A percentile compares a stretch with the other conserved stretches of the same genome.
phyloP scores from a whole-genome alignment of 1,284 basidiomycete species.

The Leccinum fallax region DNA sequence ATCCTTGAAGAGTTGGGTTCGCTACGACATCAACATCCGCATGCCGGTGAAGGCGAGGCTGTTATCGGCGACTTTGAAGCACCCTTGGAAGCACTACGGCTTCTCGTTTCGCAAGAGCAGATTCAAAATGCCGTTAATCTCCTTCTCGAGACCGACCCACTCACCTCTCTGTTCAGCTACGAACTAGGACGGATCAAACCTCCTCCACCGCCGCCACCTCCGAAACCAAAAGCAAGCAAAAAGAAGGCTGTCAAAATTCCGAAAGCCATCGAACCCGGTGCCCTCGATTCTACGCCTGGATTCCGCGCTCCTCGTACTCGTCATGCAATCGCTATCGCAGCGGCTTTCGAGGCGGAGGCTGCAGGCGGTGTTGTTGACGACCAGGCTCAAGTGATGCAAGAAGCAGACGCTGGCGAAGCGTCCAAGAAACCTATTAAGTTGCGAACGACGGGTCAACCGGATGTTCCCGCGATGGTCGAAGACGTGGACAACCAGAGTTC shows the following conservation, averaged over 20 bases:
- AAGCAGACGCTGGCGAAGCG: constrained; percentile 16
- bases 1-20: constrained; percentile 38
- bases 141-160: constrained; percentile 56
- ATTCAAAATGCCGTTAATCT: constrained; percentile 56
- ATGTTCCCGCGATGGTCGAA: constrained; percentile 54
- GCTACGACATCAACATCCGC: constrained; percentile 23
- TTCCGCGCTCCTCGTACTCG: constrained; percentile 53
- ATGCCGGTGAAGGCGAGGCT: neutral
- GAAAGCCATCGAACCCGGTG: constrained; percentile 38
- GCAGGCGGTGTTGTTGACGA: constrained; percentile 5
- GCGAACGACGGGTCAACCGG: constrained; percentile 36
- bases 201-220: constrained; percentile 46
- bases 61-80: constrained; percentile 56
- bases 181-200: constrained; percentile 66
- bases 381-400: constrained; percentile 9
- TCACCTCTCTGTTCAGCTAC: constrained; percentile 69
- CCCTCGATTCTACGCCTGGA: constrained; percentile 36
- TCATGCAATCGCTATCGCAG: constrained; percentile 40
- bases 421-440: constrained; percentile 21
- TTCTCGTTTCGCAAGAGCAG: constrained; percentile 52
- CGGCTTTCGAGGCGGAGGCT: constrained; percentile 49
- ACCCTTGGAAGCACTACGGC: constrained; percentile 52
- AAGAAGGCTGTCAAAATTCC: constrained; percentile 37
- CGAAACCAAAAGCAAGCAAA: constrained; percentile 38
- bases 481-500: constrained; percentile 73